Evolutionary conservation across 768 basidiomycete species (phyloP), one percentile per base, ranked within the genome.

Genomic region (Nidularia sp.): DNA sequence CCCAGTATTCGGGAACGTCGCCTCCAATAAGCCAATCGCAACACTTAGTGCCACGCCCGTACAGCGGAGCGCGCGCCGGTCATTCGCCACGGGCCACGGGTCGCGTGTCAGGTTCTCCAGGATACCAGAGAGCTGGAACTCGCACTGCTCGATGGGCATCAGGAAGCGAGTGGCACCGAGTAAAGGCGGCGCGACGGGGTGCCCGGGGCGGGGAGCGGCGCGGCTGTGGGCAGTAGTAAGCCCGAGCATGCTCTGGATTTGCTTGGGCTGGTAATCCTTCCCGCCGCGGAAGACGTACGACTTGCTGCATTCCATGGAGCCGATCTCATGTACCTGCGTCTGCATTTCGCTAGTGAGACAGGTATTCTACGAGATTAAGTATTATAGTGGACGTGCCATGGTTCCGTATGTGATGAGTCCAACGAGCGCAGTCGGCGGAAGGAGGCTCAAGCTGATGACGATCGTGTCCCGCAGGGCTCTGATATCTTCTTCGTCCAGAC

Each of bases 231-330:
- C 78, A 62, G 80, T 85, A 18, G 18, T 18, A 43, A 98, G 80
- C 25, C 90, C 92, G 41, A 98, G 88, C 95, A 99, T 98, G 61
- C 98, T 96, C 68, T 93, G 91, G 58, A 98, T 98, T 58, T 97
- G 93, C 73, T 98, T 98, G 39, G 91, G 85, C 51, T 85, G 70
- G 66, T 99, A 98, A 61, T 99, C 97, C 70, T 98, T 99, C 9
- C 88, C 90, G 43, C 97, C 97, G 29, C 96, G 88, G 85, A 99
- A 99, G 52, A 98, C 97, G 68, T 97, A 98, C 3, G 95, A 97
- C 69, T 98, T 98, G 72, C 84, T 91, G 72, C 95, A 98, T 66
- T 96, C 91, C 2, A 85, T 81, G 62, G 98, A 98, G 33, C 95
- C 94, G 34, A 98, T 88, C 73, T 99, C 97, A 68, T 99, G 97